Percentiles rank a stretch among this genome's conserved stretches.
phyloP scores from a whole-genome alignment of 2,329 filamentous ascomycete species.

The Calonectria leucothoes region DNA sequence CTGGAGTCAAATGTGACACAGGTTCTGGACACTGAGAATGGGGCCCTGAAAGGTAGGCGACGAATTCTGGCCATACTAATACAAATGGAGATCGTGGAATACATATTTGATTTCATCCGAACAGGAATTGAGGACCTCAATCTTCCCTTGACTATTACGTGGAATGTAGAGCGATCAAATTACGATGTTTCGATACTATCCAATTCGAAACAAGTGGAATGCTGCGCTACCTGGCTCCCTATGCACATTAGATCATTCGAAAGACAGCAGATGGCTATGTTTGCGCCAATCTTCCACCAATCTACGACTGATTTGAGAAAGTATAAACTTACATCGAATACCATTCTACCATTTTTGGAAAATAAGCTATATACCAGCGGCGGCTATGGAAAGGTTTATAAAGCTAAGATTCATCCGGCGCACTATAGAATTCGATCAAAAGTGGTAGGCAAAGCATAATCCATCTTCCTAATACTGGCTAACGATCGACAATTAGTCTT shows the following conservation, averaged over 20 bases:
- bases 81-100: not conserved
- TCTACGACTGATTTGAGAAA: not conserved
- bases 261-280: not conserved
- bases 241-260: not conserved
- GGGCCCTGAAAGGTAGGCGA: not conserved
- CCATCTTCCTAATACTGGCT: not conserved
- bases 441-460: not conserved
- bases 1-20: not conserved
- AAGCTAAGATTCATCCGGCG: not conserved
- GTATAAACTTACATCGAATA: not conserved
- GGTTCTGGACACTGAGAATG: not conserved
- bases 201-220: too few species aligned
- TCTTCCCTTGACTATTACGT: not conserved
- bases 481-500: not conserved
- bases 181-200: too few species aligned
- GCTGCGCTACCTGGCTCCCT: too few species aligned
- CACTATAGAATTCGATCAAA: not conserved
- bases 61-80: not conserved
- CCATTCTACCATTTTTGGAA: not conserved
- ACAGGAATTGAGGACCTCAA: not conserved
- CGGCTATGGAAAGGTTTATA: not conserved
- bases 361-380: not conserved
- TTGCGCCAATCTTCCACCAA: not conserved
- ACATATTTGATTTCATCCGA: not conserved
- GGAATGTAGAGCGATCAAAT: not conserved